phyloP scores from a whole-genome alignment of 257 asterid species.

The Nicotiana otophora region DNA sequence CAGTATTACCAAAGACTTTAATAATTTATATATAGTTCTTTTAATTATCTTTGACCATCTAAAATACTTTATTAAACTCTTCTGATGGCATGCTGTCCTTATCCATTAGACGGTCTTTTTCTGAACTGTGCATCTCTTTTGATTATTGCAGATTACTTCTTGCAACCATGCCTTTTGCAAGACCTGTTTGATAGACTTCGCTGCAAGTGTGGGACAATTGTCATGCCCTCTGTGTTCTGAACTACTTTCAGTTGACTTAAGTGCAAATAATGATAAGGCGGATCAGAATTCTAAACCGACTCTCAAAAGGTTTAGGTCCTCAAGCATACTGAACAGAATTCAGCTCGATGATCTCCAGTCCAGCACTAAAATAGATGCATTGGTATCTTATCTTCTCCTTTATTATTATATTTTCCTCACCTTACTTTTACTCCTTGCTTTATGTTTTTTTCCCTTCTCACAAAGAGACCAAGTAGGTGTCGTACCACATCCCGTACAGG shows the following conservation, averaged over 20 bases:
- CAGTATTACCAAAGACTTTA: not conserved
- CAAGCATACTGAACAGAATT: slow-evolving; percentile 81
- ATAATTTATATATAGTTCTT: not conserved
- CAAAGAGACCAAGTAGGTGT: not conserved
- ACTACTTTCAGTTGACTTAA: slow-evolving; percentile 66
- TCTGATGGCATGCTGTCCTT: not conserved
- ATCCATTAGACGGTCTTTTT: not conserved
- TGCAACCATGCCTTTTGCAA: slow-evolving; percentile 82
- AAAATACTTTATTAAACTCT: not conserved
- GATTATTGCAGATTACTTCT: slow-evolving; percentile 53
- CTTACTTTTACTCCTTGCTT: not conserved
- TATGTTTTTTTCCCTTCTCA: not conserved
- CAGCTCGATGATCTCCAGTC: slow-evolving; percentile 65
- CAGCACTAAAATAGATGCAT: slow-evolving; percentile 90
- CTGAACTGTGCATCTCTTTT: not conserved
- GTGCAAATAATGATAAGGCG: slow-evolving; percentile 38
- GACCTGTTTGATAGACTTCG: slow-evolving; percentile 67
- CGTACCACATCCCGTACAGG: not conserved
- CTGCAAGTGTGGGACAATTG: slow-evolving; percentile 56
- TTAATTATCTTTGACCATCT: not conserved
- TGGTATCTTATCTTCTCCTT: slow-evolving; percentile 43
- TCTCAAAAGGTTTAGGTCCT: slow-evolving; percentile 60
- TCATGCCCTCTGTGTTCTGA: slow-evolving; percentile 80
- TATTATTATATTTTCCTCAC: not conserved
- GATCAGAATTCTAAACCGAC: slow-evolving; percentile 46